Conservation (phyloP, 2,329 filamentous ascomycete species). For the Ophiocordyceps camponoti-rufipedis region DNA sequence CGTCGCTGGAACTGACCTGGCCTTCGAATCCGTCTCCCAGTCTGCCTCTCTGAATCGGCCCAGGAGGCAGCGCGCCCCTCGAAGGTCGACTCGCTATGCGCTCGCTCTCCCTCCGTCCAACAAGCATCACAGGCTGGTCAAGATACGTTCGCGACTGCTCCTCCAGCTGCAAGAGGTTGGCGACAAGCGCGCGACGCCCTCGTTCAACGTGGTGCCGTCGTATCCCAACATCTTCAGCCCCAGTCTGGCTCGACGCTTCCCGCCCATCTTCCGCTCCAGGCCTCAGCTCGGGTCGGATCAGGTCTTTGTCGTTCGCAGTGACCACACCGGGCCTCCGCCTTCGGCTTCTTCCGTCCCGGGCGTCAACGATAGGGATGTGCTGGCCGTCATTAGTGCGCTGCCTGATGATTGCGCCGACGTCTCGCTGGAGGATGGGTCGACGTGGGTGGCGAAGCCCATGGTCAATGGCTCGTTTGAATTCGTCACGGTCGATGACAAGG, state of each 20-base stretch:
- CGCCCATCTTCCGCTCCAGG: conserved; percentile 43
- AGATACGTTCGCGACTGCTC: conserved; percentile 48
- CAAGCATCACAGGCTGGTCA: conserved; percentile 47
- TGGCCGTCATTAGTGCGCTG: conserved; percentile 51
- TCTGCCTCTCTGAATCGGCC: conserved; percentile 14
- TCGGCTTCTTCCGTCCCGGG: conserved; percentile 20
- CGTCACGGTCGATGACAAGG: conserved; percentile 36
- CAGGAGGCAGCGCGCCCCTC: conserved; percentile 24
- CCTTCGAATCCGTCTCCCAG: conserved; percentile 23
- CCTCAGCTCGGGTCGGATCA: conserved; percentile 49
- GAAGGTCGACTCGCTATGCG: conserved; percentile 44
- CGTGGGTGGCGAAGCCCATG: conserved; percentile 36
- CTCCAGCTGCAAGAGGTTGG: conserved; percentile 54
- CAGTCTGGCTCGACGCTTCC: conserved; percentile 39
- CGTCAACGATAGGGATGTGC: conserved; percentile 30
- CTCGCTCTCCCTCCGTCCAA: conserved; percentile 50
- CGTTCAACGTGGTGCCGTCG: conserved; percentile 57
- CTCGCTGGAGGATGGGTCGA: conserved; percentile 42
- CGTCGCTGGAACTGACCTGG: conserved; percentile 16
- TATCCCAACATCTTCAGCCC: conserved; percentile 40
- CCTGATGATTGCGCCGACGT: conserved; percentile 42
- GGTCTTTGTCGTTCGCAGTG: conserved; percentile 51
- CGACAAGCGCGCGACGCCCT: conserved; percentile 43
- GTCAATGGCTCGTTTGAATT: conserved; percentile 49
- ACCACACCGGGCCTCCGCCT: conserved; percentile 33